Percentiles rank a stretch among this genome's conserved stretches.
Evolutionary conservation across 768 basidiomycete species (phyloP).

Genomic region (Leccinum subgranulosum): DNA sequence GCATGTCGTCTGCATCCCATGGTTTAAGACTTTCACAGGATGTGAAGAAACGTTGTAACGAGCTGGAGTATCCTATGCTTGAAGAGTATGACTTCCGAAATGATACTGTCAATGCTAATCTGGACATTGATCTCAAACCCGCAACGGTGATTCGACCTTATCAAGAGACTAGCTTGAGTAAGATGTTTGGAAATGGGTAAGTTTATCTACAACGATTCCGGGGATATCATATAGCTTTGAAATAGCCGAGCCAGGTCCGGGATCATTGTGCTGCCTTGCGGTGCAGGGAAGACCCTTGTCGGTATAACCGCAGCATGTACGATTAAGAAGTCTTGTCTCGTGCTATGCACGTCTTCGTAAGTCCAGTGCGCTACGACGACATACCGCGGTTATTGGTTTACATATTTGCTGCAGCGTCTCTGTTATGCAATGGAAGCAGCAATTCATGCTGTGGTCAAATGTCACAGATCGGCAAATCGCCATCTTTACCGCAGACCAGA

Average conservation of each 20-base stretch:
- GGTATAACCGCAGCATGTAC: constrained; percentile 99
- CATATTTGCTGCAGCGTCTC: constrained; percentile 54
- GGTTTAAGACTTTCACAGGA: constrained; percentile 48
- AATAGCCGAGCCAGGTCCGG: constrained; percentile 92
- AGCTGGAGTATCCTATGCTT: constrained; percentile 95
- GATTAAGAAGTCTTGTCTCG: constrained; percentile 97
- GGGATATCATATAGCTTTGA: constrained; percentile 2
- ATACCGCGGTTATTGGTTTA: constrained; percentile 1
- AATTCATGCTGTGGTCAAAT: constrained; percentile 99
- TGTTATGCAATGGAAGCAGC: constrained; percentile 98
- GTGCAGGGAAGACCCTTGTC: constrained; percentile 97
- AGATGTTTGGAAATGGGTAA: constrained; percentile 99
- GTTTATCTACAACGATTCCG: constrained; percentile 13
- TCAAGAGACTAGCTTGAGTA: constrained; percentile 96
- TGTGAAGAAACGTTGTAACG: constrained; percentile 95
- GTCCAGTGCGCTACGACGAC: constrained; percentile 30
- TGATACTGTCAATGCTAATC: constrained; percentile 92
- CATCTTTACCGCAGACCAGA: constrained; percentile 96
- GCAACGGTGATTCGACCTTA: constrained; percentile 97
- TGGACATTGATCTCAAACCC: constrained; percentile 98
- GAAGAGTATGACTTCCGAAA: constrained; percentile 99
- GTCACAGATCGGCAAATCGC: constrained; percentile 96
- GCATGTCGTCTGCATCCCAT: not conserved
- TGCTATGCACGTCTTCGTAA: constrained; percentile 96
- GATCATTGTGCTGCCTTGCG: constrained; percentile 97